Percentiles rank a stretch among this genome's conserved stretches.
phyloP scores from a whole-genome alignment of 1,139 yeast species.

The Torulaspora pretoriensis region DNA sequence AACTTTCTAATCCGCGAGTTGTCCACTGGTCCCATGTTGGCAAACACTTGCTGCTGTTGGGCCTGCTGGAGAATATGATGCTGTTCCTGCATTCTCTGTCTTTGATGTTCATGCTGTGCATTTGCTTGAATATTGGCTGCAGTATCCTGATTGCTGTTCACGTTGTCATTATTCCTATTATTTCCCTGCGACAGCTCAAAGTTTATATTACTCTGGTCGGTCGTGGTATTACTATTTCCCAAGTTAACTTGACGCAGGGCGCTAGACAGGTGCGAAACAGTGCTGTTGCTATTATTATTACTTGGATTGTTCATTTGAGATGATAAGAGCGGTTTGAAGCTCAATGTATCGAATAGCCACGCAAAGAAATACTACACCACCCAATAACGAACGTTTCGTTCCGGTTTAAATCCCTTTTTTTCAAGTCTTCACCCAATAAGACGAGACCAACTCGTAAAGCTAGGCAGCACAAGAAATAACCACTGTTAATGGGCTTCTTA shows the following conservation, averaged over 20 bases:
- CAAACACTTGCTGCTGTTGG: slow-evolving; percentile 15
- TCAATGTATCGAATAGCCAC: background rate
- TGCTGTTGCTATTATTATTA: slow-evolving; percentile 10
- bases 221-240: slow-evolving; percentile 27
- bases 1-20: slow-evolving; percentile 62
- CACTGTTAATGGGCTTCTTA: background rate
- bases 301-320: slow-evolving; percentile 7
- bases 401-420: background rate
- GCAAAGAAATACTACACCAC: background rate
- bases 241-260: slow-evolving; percentile 34
- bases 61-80: slow-evolving; percentile 18
- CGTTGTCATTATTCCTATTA: slow-evolving; percentile 9
- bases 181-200: slow-evolving; percentile 20
- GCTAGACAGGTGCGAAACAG: slow-evolving; percentile 33
- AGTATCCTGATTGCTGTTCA: slow-evolving; percentile 15
- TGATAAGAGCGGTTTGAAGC: background rate
- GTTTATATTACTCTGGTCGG: slow-evolving; percentile 28
- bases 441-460: background rate
- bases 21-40: slow-evolving; percentile 28
- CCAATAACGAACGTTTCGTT: background rate
- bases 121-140: slow-evolving; percentile 9
- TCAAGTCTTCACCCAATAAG: background rate
- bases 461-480: background rate
- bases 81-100: slow-evolving; percentile 21
- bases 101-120: slow-evolving; percentile 13